phyloP scores from a whole-genome alignment of 2,329 filamentous ascomycete genomes.

The Lasiodiplodia gonubiensis region DNA sequence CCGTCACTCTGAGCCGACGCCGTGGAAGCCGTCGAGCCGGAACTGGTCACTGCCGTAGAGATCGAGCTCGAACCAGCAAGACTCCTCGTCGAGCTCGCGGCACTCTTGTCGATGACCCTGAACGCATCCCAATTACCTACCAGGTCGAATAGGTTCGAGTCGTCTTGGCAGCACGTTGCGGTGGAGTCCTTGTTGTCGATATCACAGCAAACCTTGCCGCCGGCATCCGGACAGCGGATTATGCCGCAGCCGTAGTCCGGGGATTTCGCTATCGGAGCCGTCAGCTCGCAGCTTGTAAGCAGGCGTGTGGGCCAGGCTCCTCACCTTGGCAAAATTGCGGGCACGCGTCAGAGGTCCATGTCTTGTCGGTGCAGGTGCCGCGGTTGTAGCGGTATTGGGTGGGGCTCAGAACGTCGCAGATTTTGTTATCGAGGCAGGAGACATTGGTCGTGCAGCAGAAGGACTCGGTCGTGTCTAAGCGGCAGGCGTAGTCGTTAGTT shows the following conservation, averaged over 20 bases:
- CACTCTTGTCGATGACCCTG: conserved; percentile 1
- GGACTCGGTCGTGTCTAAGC: conserved; percentile 13
- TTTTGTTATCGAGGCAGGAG: conserved; percentile 24
- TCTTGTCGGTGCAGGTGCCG: conserved; percentile 27
- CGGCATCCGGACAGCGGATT: background rate
- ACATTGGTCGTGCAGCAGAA: conserved; percentile 25
- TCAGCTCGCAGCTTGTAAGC: background rate
- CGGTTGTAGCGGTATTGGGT: conserved; percentile 22
- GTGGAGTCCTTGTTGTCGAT: conserved; percentile 12
- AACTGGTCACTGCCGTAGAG: background rate
- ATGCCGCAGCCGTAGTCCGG: conserved; percentile 14
- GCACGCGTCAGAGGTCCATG: conserved; percentile 18
- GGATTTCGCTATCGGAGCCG: background rate
- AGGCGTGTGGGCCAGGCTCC: background rate
- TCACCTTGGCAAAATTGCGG: conserved; percentile 22
- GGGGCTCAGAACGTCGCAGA: conserved; percentile 8
- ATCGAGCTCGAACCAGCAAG: background rate
- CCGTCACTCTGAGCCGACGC: background rate
- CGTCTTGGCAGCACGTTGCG: conserved; percentile 17
- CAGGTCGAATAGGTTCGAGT: conserved; percentile 4
- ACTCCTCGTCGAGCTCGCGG: background rate
- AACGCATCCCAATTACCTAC: conserved; percentile 13
- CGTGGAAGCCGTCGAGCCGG: too few relatives aligned
- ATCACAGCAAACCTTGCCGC: conserved; percentile 19
- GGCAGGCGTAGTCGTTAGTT: conserved; percentile 24